A percentile compares a stretch with the other conserved stretches of the same genome.
Evolutionary conservation across 73 alveolate genomes (phyloP).

Genomic region (Effrenium voratum): DNA sequence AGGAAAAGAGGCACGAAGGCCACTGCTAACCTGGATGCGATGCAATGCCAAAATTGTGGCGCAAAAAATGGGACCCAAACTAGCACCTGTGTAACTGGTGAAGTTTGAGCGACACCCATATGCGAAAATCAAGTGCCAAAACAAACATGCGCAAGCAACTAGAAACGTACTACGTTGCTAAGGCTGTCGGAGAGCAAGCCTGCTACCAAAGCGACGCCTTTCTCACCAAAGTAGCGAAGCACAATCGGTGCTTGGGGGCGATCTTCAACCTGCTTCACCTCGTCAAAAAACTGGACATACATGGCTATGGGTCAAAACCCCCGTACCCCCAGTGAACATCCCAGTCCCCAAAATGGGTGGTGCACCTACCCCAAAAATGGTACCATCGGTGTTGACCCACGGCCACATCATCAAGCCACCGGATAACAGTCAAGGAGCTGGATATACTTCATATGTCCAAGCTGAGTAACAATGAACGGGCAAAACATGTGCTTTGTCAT

Average conservation of each 20-base stretch:
- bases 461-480: too few species aligned
- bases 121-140: neutral
- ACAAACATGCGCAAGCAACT: too few species aligned
- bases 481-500: too few species aligned
- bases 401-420: too few species aligned
- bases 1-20: constrained; percentile 30
- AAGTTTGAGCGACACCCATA: neutral
- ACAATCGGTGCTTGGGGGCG: constrained; percentile 51
- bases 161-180: neutral
- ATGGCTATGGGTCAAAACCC: too few species aligned
- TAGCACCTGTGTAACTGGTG: neutral
- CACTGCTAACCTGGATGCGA: constrained; percentile 14
- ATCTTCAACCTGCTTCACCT: neutral
- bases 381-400: neutral
- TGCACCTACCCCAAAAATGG: neutral
- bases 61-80: neutral
- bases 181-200: neutral
- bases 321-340: neutral
- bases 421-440: too few species aligned
- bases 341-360: neutral
- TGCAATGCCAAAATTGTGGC: neutral
- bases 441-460: too few species aligned
- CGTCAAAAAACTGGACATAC: too few species aligned
- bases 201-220: constrained; percentile 2
- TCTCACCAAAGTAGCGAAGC: constrained; percentile 16